A percentile compares a stretch with the other conserved stretches of the same genome.
Evolutionary conservation across 805 yeast genomes (phyloP).

Genomic region (Ogataea nonfermentans): DNA sequence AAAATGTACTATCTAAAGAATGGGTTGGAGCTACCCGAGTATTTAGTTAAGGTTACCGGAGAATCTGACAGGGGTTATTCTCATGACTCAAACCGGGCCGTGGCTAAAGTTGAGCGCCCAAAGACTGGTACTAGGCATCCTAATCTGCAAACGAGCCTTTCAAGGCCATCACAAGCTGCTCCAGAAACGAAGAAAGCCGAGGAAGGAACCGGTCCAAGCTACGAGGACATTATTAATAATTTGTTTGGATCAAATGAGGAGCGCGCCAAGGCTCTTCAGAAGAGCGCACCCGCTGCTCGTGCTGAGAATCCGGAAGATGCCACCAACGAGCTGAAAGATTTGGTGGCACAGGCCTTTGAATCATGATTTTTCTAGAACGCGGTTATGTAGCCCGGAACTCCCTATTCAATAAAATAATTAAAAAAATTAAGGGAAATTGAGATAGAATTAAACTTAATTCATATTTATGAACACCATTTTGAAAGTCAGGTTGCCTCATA

Average conservation of each 20-base stretch:
- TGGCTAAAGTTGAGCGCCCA: constrained; percentile 21
- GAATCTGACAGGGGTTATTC: constrained; percentile 47
- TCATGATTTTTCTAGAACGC: constrained; percentile 16
- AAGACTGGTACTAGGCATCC: constrained; percentile 22
- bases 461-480: constrained; percentile 5
- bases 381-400: constrained; percentile 15
- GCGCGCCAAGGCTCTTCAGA: constrained; percentile 5
- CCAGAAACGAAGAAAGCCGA: constrained; percentile 6
- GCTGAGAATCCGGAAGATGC: constrained; percentile 23
- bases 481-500: constrained; percentile 4
- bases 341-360: constrained; percentile 36
- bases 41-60: constrained; percentile 83
- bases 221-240: constrained; percentile 27
- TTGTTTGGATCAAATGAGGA: constrained; percentile 16
- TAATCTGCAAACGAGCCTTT: constrained; percentile 15
- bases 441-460: not conserved
- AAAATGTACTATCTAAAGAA: constrained; percentile 80
- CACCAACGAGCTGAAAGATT: constrained; percentile 31
- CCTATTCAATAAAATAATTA: constrained; percentile 2
- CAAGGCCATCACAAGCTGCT: constrained; percentile 10
- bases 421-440: not conserved
- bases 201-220: constrained; percentile 17
- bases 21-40: constrained; percentile 75
- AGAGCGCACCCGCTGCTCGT: not conserved
- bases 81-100: constrained; percentile 10